These are phyloP conservation scores for Sporothrix variecibatus DNA, from an alignment of 2,329 filamentous ascomycete genomes.

Conservation along the genomic window DNA sequence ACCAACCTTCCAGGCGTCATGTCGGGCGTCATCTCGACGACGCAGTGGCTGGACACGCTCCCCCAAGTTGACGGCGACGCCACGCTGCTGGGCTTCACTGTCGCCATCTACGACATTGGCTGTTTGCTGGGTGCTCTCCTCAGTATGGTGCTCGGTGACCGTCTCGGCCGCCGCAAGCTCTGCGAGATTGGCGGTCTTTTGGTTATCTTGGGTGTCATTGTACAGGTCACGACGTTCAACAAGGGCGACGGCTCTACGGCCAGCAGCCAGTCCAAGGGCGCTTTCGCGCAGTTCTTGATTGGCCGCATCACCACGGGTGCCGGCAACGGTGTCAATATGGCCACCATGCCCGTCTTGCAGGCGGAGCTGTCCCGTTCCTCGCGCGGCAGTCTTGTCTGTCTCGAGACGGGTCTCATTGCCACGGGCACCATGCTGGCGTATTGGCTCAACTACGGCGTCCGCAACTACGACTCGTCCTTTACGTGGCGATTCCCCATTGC, in stretches of 20 bases:
- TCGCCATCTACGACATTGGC: slow-evolving; percentile 51
- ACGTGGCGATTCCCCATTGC: slow-evolving; percentile 59
- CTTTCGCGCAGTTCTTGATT: slow-evolving; percentile 50
- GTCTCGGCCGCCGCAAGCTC: no score
- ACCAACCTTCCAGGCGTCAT: slow-evolving; percentile 39
- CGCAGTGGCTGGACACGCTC: slow-evolving; percentile 53
- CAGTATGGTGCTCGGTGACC: slow-evolving; percentile 52
- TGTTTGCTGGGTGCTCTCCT: slow-evolving; percentile 50
- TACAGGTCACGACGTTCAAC: slow-evolving; percentile 49
- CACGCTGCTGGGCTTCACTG: slow-evolving; percentile 51
- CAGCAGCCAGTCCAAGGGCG: slow-evolving; percentile 25
- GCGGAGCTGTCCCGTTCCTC: slow-evolving; percentile 31
- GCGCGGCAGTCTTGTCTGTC: slow-evolving; percentile 47
- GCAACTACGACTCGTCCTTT: slow-evolving; percentile 39
- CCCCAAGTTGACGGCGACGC: slow-evolving; percentile 38
- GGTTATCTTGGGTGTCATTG: slow-evolving; percentile 52
- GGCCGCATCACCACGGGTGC: slow-evolving; percentile 54
- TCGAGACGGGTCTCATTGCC: slow-evolving; percentile 49
- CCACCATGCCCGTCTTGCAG: slow-evolving; percentile 46
- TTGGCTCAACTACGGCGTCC: slow-evolving; percentile 49
- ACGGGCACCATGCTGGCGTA: slow-evolving; percentile 46
- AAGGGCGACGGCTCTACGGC: no score
- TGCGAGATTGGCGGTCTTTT: no score
- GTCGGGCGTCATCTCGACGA: slow-evolving; percentile 55
- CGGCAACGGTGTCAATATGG: slow-evolving; percentile 54